These are phyloP conservation scores for Pterocarpus macrocarpus DNA, from an alignment of 306 rosid species.

Conservation along the genomic window DNA sequence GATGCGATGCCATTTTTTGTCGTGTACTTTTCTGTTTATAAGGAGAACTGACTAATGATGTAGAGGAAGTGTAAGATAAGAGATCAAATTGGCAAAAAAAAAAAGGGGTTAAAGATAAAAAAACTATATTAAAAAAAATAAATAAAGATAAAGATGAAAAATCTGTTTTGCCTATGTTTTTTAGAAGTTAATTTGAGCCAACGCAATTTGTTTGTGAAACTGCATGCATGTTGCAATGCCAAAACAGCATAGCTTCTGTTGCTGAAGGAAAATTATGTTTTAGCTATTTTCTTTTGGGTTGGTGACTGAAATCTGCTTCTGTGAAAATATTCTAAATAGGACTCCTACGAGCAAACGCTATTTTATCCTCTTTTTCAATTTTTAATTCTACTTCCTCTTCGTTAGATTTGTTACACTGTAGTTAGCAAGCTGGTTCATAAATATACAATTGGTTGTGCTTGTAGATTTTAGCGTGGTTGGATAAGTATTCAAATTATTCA, in stretches of 20 bases:
- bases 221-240: neutral
- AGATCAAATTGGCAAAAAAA: too few species aligned
- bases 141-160: too few species aligned
- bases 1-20: too few species aligned
- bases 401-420: constrained; percentile 6
- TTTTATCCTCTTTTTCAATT: neutral
- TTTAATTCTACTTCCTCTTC: constrained; percentile 6
- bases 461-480: neutral
- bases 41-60: too few species aligned
- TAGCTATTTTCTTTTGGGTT: neutral
- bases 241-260: neutral
- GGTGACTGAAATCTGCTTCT: neutral
- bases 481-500: neutral
- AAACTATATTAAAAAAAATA: too few species aligned
- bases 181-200: too few species aligned
- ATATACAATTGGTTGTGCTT: neutral
- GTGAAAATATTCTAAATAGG: neutral
- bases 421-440: constrained; percentile 6
- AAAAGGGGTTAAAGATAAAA: too few species aligned
- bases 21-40: too few species aligned
- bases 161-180: too few species aligned
- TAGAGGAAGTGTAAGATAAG: too few species aligned
- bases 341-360: neutral
- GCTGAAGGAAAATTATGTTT: neutral
- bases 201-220: neutral